Percentiles rank a stretch among this genome's conserved stretches.
Conservation (phyloP, 768 basidiomycete genomes). For the Lyophyllum atratum region DNA sequence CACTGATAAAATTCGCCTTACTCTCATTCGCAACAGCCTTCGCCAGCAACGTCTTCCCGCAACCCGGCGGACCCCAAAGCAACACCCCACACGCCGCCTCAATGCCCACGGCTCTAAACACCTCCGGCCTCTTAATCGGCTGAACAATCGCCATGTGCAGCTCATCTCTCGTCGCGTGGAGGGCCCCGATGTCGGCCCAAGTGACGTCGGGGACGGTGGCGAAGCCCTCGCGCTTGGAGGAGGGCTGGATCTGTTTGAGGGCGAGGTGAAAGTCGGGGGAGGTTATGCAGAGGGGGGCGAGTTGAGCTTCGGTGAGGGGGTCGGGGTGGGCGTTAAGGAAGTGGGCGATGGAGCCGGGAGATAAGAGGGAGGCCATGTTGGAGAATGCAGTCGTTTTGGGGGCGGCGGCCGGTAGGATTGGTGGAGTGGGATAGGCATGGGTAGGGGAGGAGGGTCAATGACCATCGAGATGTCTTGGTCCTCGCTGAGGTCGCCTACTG, state of each 20-base stretch:
- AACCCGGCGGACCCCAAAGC: conserved; percentile 99
- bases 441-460: conserved; percentile 31
- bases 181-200: conserved; percentile 93
- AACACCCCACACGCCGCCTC: conserved; percentile 91
- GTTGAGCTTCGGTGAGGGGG: conserved; percentile 75
- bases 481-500: conserved; percentile 9
- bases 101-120: conserved; percentile 89
- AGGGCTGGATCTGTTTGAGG: conserved; percentile 90
- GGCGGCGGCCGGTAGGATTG: background rate
- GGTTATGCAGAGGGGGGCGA: conserved; percentile 81
- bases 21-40: conserved; percentile 98
- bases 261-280: conserved; percentile 79
- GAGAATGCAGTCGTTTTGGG: conserved; percentile 11
- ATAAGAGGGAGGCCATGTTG: conserved; percentile 37
- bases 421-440: conserved; percentile 2
- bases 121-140: conserved; percentile 85
- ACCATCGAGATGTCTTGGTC: conserved; percentile 44
- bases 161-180: conserved; percentile 85
- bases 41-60: conserved; percentile 96
- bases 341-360: conserved; percentile 72
- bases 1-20: conserved; percentile 94
- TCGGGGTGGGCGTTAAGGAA: conserved; percentile 88
- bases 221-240: conserved; percentile 96
- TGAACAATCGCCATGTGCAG: conserved; percentile 98
- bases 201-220: conserved; percentile 95